phyloP scores from a whole-genome alignment of 179 eudicot species.

The Amaranthus tricolor region DNA sequence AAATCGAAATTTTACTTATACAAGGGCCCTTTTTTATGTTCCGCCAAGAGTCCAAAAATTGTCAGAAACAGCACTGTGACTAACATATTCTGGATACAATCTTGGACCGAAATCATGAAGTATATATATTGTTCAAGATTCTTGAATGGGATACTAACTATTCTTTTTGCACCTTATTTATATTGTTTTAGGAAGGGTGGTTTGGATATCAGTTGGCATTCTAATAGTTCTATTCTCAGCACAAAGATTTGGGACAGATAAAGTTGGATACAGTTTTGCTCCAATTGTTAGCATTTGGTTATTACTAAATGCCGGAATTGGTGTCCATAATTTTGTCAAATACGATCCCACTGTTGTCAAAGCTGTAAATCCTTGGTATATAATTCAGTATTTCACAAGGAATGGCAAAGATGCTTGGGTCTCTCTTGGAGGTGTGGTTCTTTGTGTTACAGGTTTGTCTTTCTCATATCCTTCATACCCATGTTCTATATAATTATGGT shows the following conservation, averaged over 20 bases:
- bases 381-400: conserved; percentile 59
- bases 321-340: conserved; percentile 60
- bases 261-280: conserved; percentile 79
- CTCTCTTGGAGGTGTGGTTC: conserved; percentile 84
- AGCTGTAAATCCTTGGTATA: conserved; percentile 72
- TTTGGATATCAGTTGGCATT: conserved; percentile 61
- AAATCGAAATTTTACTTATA: too few species aligned
- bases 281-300: conserved; percentile 75
- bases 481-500: neutral
- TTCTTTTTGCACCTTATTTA: neutral
- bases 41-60: too few species aligned
- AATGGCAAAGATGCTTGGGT: conserved; percentile 73
- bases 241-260: conserved; percentile 86
- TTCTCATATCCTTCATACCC: neutral
- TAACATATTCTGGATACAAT: too few species aligned
- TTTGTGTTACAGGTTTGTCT: conserved; percentile 56
- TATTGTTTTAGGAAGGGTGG: conserved; percentile 43
- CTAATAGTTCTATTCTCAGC: conserved; percentile 48
- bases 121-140: too few species aligned
- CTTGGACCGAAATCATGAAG: too few species aligned
- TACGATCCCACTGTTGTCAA: conserved; percentile 59
- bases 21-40: too few species aligned
- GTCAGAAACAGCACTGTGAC: too few species aligned
- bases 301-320: conserved; percentile 48
- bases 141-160: neutral